Percentiles rank a stretch among this genome's conserved stretches.
Evolutionary conservation across 345 rosid species (phyloP).

Genomic region (Hevea brasiliensis): DNA sequence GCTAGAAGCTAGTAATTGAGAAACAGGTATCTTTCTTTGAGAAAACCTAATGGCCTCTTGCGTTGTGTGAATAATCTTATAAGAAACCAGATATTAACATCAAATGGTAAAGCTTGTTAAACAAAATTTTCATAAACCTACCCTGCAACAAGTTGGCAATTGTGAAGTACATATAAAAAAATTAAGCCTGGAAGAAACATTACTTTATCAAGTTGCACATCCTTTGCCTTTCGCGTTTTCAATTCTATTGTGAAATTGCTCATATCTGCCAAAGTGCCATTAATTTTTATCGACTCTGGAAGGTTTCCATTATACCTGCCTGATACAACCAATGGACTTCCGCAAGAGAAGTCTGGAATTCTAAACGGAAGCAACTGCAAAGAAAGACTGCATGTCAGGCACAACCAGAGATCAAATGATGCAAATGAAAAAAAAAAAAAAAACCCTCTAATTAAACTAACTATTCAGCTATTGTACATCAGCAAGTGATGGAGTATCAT

Average conservation of each 20-base stretch:
- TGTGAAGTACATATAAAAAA: background rate
- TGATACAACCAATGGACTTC: slow-evolving; percentile 23
- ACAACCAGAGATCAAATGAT: background rate
- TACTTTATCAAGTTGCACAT: slow-evolving; percentile 30
- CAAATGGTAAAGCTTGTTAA: background rate
- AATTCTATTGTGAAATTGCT: slow-evolving; percentile 24
- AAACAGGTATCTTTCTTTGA: too few relatives aligned
- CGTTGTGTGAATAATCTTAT: too few relatives aligned
- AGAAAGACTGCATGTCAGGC: background rate
- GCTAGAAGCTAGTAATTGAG: too few relatives aligned
- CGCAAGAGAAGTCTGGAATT: slow-evolving; percentile 27
- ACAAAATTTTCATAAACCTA: background rate
- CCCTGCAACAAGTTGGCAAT: background rate
- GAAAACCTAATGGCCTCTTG: too few relatives aligned
- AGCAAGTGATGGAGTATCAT: background rate
- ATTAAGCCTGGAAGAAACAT: background rate
- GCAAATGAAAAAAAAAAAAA: background rate
- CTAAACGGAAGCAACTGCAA: slow-evolving; percentile 30
- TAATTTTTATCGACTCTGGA: slow-evolving; percentile 24
- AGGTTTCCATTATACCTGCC: slow-evolving; percentile 31
- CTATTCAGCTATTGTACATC: too few relatives aligned
- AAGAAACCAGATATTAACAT: too few relatives aligned
- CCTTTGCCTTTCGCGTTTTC: slow-evolving; percentile 21
- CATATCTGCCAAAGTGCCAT: slow-evolving; percentile 32
- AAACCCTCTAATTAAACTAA: background rate